These are phyloP conservation scores for Myriosclerotinia scirpicola DNA, from an alignment of 2,329 filamentous ascomycete genomes.

Conservation along the genomic window DNA sequence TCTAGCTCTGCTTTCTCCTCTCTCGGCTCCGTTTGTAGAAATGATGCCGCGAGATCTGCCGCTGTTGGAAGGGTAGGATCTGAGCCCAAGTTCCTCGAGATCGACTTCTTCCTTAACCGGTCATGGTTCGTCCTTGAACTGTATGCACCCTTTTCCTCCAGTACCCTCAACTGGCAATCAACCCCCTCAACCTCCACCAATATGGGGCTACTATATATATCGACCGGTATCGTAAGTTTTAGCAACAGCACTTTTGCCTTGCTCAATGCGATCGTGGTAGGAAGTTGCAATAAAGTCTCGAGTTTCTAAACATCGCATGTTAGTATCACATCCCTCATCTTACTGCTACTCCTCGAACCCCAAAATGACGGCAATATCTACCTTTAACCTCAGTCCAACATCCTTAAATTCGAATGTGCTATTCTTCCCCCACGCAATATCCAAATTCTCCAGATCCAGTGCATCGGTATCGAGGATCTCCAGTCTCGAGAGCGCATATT, in stretches of 20 bases:
- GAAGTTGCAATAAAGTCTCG: conserved; percentile 70
- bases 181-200: conserved; percentile 79
- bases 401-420: conserved; percentile 84
- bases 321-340: conserved; percentile 27
- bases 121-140: conserved; percentile 39
- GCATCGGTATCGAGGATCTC: conserved; percentile 87
- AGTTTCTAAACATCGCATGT: conserved; percentile 64
- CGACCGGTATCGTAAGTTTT: conserved; percentile 80
- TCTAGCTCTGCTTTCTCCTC: conserved; percentile 68
- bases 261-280: conserved; percentile 66
- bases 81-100: conserved; percentile 23
- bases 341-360: not conserved
- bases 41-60: conserved; percentile 73
- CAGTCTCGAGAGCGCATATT: conserved; percentile 79
- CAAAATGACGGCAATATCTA: conserved; percentile 44
- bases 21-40: conserved; percentile 68
- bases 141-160: conserved; percentile 35
- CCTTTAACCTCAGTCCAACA: conserved; percentile 77
- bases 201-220: conserved; percentile 84
- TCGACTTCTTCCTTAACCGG: conserved; percentile 39
- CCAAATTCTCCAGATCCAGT: conserved; percentile 81
- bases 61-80: conserved; percentile 61
- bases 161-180: conserved; percentile 64
- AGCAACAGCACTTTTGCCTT: conserved; percentile 75
- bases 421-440: conserved; percentile 77